phyloP scores from a whole-genome alignment of 169 alveolate genomes.

The Plasmodium relictum region DNA sequence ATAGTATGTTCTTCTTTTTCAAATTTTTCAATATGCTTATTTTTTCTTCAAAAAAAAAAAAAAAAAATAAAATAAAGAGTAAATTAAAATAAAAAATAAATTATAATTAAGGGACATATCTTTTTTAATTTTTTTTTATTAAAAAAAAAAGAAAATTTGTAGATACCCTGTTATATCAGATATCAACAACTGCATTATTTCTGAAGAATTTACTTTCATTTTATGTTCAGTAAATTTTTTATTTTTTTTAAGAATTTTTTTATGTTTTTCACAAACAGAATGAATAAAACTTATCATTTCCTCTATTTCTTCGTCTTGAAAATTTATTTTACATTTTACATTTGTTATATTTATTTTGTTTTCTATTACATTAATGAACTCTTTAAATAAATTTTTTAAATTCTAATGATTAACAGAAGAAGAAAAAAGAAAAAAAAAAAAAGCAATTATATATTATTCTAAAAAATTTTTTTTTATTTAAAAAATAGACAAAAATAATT shows the following conservation, averaged over 20 bases:
- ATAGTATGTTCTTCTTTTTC: conserved; percentile 38
- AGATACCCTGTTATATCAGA: conserved; percentile 71
- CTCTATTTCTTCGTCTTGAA: conserved; percentile 44
- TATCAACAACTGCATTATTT: conserved; percentile 40
- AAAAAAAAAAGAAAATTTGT: too few relatives aligned
- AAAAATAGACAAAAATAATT: background rate
- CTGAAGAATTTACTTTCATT: conserved; percentile 30
- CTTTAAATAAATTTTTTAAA: conserved; percentile 30
- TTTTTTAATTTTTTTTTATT: too few relatives aligned
- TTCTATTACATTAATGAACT: conserved; percentile 30
- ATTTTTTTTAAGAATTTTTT: background rate
- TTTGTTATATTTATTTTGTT: conserved; percentile 23
- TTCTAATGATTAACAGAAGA: background rate
- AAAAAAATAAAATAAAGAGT: background rate
- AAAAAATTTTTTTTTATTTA: background rate
- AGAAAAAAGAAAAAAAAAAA: background rate
- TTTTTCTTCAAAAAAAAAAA: conserved; percentile 29
- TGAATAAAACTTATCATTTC: conserved; percentile 25
- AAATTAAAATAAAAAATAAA: too few relatives aligned
- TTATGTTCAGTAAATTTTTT: background rate
- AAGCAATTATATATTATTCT: background rate
- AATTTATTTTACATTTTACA: conserved; percentile 34
- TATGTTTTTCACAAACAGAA: conserved; percentile 40
- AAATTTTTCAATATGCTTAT: conserved; percentile 62
- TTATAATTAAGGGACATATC: too few relatives aligned